phyloP scores from a whole-genome alignment of 768 basidiomycete species.

The Boletus bicolor region DNA sequence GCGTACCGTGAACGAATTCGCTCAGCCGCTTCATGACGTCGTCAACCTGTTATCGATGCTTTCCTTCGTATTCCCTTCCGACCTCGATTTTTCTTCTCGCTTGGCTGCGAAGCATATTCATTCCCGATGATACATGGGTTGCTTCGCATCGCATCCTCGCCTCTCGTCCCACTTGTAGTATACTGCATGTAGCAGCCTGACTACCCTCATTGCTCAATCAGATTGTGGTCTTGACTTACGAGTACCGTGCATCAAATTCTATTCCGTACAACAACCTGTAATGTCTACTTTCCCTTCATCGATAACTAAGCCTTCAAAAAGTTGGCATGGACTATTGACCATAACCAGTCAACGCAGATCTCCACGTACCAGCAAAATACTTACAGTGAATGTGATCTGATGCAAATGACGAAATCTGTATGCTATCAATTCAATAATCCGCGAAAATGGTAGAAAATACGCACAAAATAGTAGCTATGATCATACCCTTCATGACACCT shows the following conservation, averaged over 20 bases:
- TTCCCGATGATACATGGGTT: neutral
- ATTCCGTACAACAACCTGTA: slow-evolving; percentile 3
- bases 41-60: neutral
- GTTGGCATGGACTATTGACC: slow-evolving; percentile 72
- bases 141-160: neutral
- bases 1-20: slow-evolving; percentile 58
- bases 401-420: slow-evolving; percentile 84
- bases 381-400: slow-evolving; percentile 86
- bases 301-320: slow-evolving; percentile 65
- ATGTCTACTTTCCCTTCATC: neutral
- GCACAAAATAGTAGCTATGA: slow-evolving; percentile 86
- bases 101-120: neutral
- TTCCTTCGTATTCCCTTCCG: neutral
- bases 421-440: neutral
- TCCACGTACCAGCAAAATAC: slow-evolving; percentile 26
- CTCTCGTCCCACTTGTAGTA: neutral
- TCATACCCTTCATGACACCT: slow-evolving; percentile 82
- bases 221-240: neutral
- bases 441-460: neutral
- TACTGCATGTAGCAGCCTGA: neutral
- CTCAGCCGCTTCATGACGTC: slow-evolving; percentile 10
- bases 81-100: neutral
- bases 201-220: neutral
- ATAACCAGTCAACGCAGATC: slow-evolving; percentile 10
- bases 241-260: slow-evolving; percentile 1